A percentile compares a stretch with the other conserved stretches of the same genome.
Evolutionary conservation across 257 asterid species (phyloP).

Genomic region (Solanum clarkiae): DNA sequence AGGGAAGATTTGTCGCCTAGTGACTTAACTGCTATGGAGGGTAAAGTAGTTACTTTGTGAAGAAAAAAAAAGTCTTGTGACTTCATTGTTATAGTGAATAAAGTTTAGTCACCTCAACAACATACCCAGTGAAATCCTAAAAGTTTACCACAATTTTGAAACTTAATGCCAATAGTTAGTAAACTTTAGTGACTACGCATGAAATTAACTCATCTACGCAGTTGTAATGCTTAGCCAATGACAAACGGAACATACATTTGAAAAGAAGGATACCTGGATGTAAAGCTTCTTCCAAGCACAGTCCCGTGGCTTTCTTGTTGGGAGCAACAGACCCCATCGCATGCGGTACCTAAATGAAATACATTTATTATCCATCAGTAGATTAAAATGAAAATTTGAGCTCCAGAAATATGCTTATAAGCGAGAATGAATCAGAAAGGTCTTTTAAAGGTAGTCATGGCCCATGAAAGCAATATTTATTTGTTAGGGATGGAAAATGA

Average conservation of each 20-base stretch:
- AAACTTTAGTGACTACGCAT: neutral
- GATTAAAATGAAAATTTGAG: neutral
- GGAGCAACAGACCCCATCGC: conserved; percentile 84
- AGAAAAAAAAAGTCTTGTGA: neutral
- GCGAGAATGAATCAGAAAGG: neutral
- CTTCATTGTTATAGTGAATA: neutral
- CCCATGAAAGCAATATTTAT: neutral
- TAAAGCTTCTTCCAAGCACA: conserved; percentile 85
- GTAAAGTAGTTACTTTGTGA: neutral
- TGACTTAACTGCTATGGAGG: neutral
- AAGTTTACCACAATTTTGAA: neutral
- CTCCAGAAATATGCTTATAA: neutral
- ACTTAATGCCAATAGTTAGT: neutral
- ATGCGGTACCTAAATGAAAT: conserved; percentile 38
- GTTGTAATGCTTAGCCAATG: neutral
- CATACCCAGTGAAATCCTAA: neutral
- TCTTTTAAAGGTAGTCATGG: neutral
- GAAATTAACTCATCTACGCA: neutral
- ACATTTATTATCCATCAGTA: neutral
- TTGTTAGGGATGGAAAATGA: neutral
- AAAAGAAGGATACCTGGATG: conserved; percentile 20
- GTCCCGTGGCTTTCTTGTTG: conserved; percentile 63
- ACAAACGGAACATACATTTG: neutral
- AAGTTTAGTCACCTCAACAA: neutral
- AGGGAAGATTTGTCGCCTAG: neutral